Evolutionary conservation across 2,329 filamentous ascomycete genomes (phyloP), one percentile per base, ranked within the genome.

Genomic region (Beauveria scarabaeidicola): DNA sequence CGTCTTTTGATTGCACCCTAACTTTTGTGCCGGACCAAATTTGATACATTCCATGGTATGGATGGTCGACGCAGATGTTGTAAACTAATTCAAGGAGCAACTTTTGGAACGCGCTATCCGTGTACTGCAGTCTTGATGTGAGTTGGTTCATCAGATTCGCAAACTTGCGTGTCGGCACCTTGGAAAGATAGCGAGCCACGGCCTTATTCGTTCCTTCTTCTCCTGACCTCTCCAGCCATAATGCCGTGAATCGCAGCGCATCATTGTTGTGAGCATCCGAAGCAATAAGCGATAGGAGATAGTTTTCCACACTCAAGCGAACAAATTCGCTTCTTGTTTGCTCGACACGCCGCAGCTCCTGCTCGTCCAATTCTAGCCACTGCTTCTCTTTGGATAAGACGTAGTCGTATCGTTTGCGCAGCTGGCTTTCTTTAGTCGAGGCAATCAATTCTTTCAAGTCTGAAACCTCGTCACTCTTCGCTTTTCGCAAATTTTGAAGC

Each of bases 11-110:
- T 66, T 87, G 85, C 54, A 81, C 82, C 61, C 85, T 87, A 56
- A 82, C 85, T 66, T 86, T 89, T 48, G 84, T 86, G 23, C 88
- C 87, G 2, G 92, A 90, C 78, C 93, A 97, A 46, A 99, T 90
- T 66, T 97, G 92, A 70, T 99, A 96, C 86, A 97, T 93, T 52
- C 91, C 91, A 69, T 99, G 95, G 71, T 92, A 96, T 0, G 94
- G 95, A 73, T 99, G 94, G 60, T 99, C 91, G 11, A 83, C 79
- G 69, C 93, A 97, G 59, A 99, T 96, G 9, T 86, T 86, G 67
- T 86, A 84, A 4, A 97, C 86, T 19, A 99, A 76, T 2, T 79
- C 78, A 55, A 85, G 83, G 2, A 99, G 77, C 1, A 93, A 78
- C 44, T 78, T 79, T 68, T 99, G 94, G 68, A 99, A 99, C 17